Percentiles rank a stretch among this genome's conserved stretches.
Conservation (phyloP, 768 basidiomycete species). For the Lactifluus piperatus region DNA sequence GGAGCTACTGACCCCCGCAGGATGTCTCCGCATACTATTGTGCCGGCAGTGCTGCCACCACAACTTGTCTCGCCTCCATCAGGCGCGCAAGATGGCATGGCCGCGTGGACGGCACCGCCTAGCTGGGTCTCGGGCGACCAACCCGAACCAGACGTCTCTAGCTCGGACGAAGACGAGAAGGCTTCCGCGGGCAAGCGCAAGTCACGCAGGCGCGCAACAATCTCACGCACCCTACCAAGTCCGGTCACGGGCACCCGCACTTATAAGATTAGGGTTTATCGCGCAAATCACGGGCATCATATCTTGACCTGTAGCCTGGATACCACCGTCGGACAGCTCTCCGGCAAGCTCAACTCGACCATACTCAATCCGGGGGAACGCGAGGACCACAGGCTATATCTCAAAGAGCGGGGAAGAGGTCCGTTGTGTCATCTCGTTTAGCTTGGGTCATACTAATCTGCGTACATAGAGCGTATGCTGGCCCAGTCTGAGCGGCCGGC, state of each 20-base stretch:
- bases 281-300: slow-evolving; percentile 62
- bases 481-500: slow-evolving; percentile 77
- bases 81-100: slow-evolving; percentile 18
- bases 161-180: slow-evolving; percentile 33
- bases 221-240: neutral
- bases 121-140: slow-evolving; percentile 61
- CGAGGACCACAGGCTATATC: slow-evolving; percentile 60
- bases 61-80: slow-evolving; percentile 9
- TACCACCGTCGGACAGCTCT: slow-evolving; percentile 63
- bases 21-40: slow-evolving; percentile 12
- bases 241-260: neutral
- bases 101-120: slow-evolving; percentile 58
- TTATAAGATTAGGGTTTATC: slow-evolving; percentile 69
- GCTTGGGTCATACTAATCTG: neutral
- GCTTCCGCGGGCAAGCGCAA: slow-evolving; percentile 20
- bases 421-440: slow-evolving; percentile 21
- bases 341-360: slow-evolving; percentile 50
- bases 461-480: slow-evolving; percentile 64
- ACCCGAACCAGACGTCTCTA: slow-evolving; percentile 33
- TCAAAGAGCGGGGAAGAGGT: slow-evolving; percentile 74
- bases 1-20: slow-evolving; percentile 8
- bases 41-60: slow-evolving; percentile 6
- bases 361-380: slow-evolving; percentile 40
- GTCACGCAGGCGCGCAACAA: slow-evolving; percentile 13
- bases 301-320: slow-evolving; percentile 53